Evolutionary conservation across 1,139 yeast species (phyloP).

Genomic region (Diutina scorzettiae): DNA sequence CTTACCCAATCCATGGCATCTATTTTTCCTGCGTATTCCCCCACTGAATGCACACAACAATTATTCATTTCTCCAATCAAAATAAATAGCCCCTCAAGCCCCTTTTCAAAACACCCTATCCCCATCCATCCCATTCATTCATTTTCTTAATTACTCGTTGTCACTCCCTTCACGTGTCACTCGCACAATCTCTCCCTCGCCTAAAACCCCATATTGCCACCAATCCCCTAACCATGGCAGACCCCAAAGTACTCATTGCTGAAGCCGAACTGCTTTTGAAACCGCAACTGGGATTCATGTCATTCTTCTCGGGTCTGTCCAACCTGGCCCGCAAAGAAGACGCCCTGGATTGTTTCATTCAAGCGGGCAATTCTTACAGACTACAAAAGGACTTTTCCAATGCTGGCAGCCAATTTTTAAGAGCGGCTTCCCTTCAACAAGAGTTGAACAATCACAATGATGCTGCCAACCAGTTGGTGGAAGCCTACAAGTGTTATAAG

Average conservation of each 20-base stretch:
- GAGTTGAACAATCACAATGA: conserved; percentile 76
- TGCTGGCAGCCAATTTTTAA: conserved; percentile 79
- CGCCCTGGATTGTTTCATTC: conserved; percentile 79
- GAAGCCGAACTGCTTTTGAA: conserved; percentile 37
- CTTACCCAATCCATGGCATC: too few relatives aligned
- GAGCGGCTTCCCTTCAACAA: conserved; percentile 73
- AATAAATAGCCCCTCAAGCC: too few relatives aligned
- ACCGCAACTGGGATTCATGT: conserved; percentile 64
- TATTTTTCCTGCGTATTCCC: too few relatives aligned
- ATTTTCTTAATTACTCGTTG: too few relatives aligned
- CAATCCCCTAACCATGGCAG: conserved; percentile 10
- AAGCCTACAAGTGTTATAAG: conserved; percentile 81
- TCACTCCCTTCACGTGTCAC: too few relatives aligned
- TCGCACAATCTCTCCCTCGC: too few relatives aligned
- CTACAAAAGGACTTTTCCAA: conserved; percentile 54
- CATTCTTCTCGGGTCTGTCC: conserved; percentile 62
- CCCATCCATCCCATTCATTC: too few relatives aligned
- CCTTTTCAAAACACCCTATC: too few relatives aligned
- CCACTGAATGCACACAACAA: too few relatives aligned
- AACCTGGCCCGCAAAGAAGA: conserved; percentile 66
- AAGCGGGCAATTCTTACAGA: conserved; percentile 84
- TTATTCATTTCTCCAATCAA: too few relatives aligned
- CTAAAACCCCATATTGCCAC: too few relatives aligned
- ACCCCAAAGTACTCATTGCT: conserved; percentile 28
- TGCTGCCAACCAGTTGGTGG: conserved; percentile 82